Percentiles rank a stretch among this genome's conserved stretches.
phyloP scores from a whole-genome alignment of 2,329 filamentous ascomycete species.

The Neonectria ditissima region DNA sequence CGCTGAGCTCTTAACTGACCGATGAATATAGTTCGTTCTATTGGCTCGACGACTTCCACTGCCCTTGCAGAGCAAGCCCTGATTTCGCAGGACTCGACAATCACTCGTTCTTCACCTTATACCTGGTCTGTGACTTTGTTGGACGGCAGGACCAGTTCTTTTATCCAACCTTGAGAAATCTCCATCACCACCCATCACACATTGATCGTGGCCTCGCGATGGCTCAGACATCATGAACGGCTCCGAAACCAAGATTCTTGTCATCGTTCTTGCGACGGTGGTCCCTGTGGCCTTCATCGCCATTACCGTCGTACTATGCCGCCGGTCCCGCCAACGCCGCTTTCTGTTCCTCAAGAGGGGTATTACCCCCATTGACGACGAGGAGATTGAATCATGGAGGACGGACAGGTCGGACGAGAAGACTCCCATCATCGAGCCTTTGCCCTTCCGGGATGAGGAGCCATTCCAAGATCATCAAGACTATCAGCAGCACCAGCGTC shows the following conservation, averaged over 20 bases:
- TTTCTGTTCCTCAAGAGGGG: slow-evolving; percentile 63
- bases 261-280: slow-evolving; percentile 65
- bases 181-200: not conserved
- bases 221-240: slow-evolving; percentile 41
- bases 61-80: slow-evolving; percentile 23
- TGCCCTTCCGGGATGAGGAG: slow-evolving; percentile 4
- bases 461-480: slow-evolving; percentile 28
- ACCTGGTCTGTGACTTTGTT: slow-evolving; percentile 28
- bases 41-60: slow-evolving; percentile 9
- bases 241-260: slow-evolving; percentile 54
- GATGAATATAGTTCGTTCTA: slow-evolving; percentile 13
- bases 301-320: slow-evolving; percentile 52
- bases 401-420: slow-evolving; percentile 51
- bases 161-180: not conserved
- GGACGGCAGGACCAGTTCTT: slow-evolving; percentile 26
- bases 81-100: slow-evolving; percentile 6
- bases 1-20: slow-evolving; percentile 13
- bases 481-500: slow-evolving; percentile 41
- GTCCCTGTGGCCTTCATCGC: slow-evolving; percentile 56
- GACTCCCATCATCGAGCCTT: slow-evolving; percentile 41
- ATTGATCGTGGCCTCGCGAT: slow-evolving; percentile 31
- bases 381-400: slow-evolving; percentile 75
- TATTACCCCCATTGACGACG: slow-evolving; percentile 72
- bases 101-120: slow-evolving; percentile 24
- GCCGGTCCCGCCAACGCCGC: slow-evolving; percentile 54